Base-by-base conservation (phyloP, 73 alveolate genomes). In the Paramecium primaurelia region DNA sequence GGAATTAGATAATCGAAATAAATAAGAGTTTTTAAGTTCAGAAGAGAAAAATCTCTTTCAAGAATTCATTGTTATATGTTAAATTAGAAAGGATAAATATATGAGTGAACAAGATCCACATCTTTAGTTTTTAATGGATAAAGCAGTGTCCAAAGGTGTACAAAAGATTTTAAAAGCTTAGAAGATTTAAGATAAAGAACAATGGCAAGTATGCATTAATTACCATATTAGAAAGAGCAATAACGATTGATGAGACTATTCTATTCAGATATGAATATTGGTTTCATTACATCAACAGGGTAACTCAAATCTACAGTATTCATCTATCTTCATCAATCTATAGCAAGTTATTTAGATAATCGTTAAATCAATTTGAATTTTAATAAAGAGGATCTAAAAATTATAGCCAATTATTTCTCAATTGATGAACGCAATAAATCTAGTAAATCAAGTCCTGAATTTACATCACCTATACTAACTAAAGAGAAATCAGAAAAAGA, bases 211-310 rank as follows among this genome's bases (percentile, higher is more conserved):
- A 73, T 30, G 6, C 6, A 37, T 73, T 37, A 36, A 40, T 36
- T 16, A 73, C 18, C 12, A 37, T 37, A 36, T 32, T 80, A 80
- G 75, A 80, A 26, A 49, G 91, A 80, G 8, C 47, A 80, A 25
- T 26, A 22, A 42, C 34, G 75, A 80, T 47, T 45, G 30, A 80
- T 80, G 47, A 80, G 73, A 45, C 42, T 80, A 20, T 80, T 80
- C 47, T 80, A 80, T 25, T 47, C 47, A 3, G 91, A 80, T 11
- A 80, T 80, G 44, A 80, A 47, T 26, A 36, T 80, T 25, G 91
- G 91, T 40, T 80, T 32, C 16, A 80, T 80, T 26, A 80, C 91
- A 47, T 80, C 91, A 22, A 80, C 91, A 42, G 91, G 91, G 28
- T 47, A 80, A 49, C 16, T 45, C 4, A 80, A 80, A 36, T 40